Evolutionary conservation across 163 green algal species (phyloP).

Genomic region (Scenedesmus sp.): DNA sequence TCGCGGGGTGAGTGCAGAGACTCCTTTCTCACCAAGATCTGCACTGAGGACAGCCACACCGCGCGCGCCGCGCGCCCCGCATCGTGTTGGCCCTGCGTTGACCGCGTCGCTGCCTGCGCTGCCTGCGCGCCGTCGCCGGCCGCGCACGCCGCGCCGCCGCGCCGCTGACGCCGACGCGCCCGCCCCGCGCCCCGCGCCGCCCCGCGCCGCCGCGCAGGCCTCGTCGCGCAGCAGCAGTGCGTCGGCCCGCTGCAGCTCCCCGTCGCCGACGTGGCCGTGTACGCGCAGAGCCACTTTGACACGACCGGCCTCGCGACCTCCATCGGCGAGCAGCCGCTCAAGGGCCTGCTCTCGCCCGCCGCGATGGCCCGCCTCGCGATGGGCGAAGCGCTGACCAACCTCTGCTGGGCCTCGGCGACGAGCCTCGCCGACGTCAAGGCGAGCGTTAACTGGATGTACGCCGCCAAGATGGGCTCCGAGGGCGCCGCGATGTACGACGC

Average conservation of each 20-base stretch:
- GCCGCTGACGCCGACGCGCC: too few species aligned
- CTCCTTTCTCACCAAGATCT: slow-evolving; percentile 51
- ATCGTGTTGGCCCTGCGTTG: too few species aligned
- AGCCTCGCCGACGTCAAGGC: slow-evolving; percentile 91
- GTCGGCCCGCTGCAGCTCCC: slow-evolving; percentile 95
- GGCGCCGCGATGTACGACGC: slow-evolving; percentile 90
- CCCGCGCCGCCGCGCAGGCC: slow-evolving; percentile 64
- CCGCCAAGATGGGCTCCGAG: slow-evolving; percentile 95
- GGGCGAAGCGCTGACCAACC: slow-evolving; percentile 96
- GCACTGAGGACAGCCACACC: slow-evolving; percentile 43
- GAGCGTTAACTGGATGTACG: slow-evolving; percentile 99
- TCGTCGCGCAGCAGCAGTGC: slow-evolving; percentile 99
- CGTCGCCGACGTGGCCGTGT: slow-evolving; percentile 92
- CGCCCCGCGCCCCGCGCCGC: neutral
- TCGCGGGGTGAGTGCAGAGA: slow-evolving; percentile 45
- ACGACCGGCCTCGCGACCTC: slow-evolving; percentile 86
- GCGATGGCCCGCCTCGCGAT: slow-evolving; percentile 96
- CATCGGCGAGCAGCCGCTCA: slow-evolving; percentile 97
- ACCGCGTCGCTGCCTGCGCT: neutral
- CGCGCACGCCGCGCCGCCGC: too few species aligned
- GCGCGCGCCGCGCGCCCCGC: too few species aligned
- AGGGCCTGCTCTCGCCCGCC: slow-evolving; percentile 90
- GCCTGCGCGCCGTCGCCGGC: too few species aligned
- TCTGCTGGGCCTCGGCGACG: slow-evolving; percentile 80
- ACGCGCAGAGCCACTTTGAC: slow-evolving; percentile 85